Evolutionary conservation across 345 rosid genomes (phyloP), one percentile per base, ranked within the genome.

Genomic region (Linum lewisii): DNA sequence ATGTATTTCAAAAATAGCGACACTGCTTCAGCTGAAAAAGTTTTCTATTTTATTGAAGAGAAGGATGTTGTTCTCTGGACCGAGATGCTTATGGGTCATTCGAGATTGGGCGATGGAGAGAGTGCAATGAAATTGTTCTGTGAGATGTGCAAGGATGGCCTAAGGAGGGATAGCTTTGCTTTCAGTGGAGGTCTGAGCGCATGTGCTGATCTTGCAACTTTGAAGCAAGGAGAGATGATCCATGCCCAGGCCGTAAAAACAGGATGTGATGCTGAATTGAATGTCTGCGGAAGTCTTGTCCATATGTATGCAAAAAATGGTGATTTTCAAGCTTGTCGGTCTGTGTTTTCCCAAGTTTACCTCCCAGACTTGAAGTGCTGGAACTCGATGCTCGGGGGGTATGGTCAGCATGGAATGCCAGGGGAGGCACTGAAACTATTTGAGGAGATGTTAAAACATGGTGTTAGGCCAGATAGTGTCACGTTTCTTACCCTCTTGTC

Each of bases 271-370:
- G 57, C 24, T 22, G 81, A 80, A 60, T 72, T 81, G 77, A 78
- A 87, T 2, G 89, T 86, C 3, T 75, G 75, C 47, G 91, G 98
- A 51, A 81, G 93, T 61, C 71, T 86, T 57, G 54, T 88, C 54
- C 87, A 88, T 66, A 92, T 86, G 97, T 92, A 88, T 63, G 84
- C 87, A 21, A 86, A 92, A 79, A 83, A 74, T 34, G 92, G 96
- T 22, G 56, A 71, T 63, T 77, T 80, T 38, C 68, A 47, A 55
- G 82, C 74, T 22, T 86, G 96, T 58, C 69, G 68, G 60, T 73
- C 77, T 34, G 61, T 86, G 63, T 88, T 86, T 69, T 71, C 69
- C 51, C 52, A 53, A 42, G 71, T 77, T 55, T 51, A 54, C 0
- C 37, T 77, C 63, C 95, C 89, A 5, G 98, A 92, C 73, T 79